Evolutionary conservation across 73 alveolate genomes (phyloP), one percentile per base, ranked within the genome.

Genomic region (Blepharisma stoltei): DNA sequence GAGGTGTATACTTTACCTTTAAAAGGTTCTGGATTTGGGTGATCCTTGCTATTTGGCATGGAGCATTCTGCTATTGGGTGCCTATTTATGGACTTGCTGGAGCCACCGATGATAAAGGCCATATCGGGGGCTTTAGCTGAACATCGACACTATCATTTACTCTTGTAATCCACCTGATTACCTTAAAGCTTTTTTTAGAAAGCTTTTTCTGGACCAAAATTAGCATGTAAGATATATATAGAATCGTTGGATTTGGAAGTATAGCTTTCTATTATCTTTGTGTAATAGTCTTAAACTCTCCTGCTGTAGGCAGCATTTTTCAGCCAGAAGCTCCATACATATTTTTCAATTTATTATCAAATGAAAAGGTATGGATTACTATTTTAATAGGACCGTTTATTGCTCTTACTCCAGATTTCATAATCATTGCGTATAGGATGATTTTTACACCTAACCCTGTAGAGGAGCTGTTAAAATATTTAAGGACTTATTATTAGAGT

Each of bases 21-120:
- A 80, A 86, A 77, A 81, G 86, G 54, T 93, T 93, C 83, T 90
- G 97, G 96, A 86, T 76, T 49, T 93, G 85, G 84, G 86, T 93
- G 55, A n/a, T 66, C 52, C 75, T 71, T 25, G 96, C 94, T 4
- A 66, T 88, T 47, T 69, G 70, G 25, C 98, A 93, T 83, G 95
- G 97, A 37, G 75, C 76, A 54, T 69, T 91, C 32, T 65, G 90
- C 48, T 93, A 67, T 82, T 70, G 54, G 69, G 70, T 88, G 52
- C 94, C 95, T 3, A 70, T 79, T 6, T 76, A 55, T 71, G 82
- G 94, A 21, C 54, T 89, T 52, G 67, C 43, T 9, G 92, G 92
- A 25, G 60, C 81, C 6, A 78, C 76, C 43, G 86, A 85, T 83
- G 73, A 67, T 11, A 82, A 77, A 25, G 98, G 97, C 8, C 81